Conservation (phyloP, 768 basidiomycete species). For the Lactarius sp. region DNA sequence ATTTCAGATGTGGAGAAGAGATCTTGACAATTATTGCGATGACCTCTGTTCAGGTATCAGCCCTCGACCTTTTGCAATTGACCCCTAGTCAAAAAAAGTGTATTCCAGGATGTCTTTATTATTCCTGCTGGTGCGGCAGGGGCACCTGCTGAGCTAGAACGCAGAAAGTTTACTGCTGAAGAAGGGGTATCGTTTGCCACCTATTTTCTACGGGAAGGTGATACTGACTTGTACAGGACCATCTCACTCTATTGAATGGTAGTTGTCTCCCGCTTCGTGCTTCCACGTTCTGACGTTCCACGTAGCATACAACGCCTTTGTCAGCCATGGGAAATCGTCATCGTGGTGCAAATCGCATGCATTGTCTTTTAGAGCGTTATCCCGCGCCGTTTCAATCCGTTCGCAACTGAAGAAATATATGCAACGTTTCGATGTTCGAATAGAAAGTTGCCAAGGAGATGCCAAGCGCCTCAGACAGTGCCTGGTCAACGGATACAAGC, state of each 20-base stretch:
- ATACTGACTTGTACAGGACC: constrained; percentile 57
- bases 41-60: constrained; percentile 77
- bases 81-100: not conserved
- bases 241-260: constrained; percentile 93
- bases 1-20: constrained; percentile 89
- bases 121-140: constrained; percentile 83
- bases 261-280: constrained; percentile 7
- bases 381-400: constrained; percentile 89
- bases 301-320: constrained; percentile 90
- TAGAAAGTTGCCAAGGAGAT: constrained; percentile 88
- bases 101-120: constrained; percentile 75
- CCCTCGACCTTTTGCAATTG: not conserved
- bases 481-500: constrained; percentile 89
- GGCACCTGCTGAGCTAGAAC: constrained; percentile 85
- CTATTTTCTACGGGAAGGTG: not conserved
- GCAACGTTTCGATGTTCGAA: constrained; percentile 77
- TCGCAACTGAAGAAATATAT: constrained; percentile 95
- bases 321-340: constrained; percentile 73
- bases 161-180: constrained; percentile 95
- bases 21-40: constrained; percentile 95
- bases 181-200: constrained; percentile 69
- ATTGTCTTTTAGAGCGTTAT: constrained; percentile 90
- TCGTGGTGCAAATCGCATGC: constrained; percentile 93
- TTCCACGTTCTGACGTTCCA: constrained; percentile 4
- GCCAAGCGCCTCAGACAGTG: constrained; percentile 77